A percentile compares a stretch with the other conserved stretches of the same genome.
Evolutionary conservation across 1,139 yeast species (phyloP).

Genomic region (Blastobotrys capitulatus): DNA sequence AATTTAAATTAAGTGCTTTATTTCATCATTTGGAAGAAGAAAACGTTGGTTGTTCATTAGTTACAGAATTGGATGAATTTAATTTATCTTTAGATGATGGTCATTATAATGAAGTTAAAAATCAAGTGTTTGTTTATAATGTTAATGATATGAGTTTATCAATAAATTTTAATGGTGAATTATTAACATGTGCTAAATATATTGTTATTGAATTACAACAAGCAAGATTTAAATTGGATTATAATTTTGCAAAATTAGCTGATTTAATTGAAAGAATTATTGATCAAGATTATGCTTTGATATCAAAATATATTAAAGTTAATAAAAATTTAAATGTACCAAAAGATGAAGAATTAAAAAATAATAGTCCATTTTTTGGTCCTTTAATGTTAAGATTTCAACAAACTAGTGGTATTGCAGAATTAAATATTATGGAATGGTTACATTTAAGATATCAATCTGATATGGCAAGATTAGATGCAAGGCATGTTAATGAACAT

Average conservation of each 20-base stretch:
- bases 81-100: not conserved
- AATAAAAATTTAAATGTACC: not conserved
- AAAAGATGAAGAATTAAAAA: not conserved
- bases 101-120: not conserved
- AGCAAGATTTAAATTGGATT: slow-evolving; percentile 5
- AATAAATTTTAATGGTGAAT: slow-evolving; percentile 6
- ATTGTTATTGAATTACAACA: not conserved
- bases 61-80: slow-evolving; percentile 2
- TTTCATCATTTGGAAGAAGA: slow-evolving; percentile 4
- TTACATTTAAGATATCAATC: slow-evolving; percentile 4
- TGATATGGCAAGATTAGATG: slow-evolving; percentile 1
- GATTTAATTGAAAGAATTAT: not conserved
- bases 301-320: not conserved
- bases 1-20: slow-evolving; percentile 3
- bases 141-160: slow-evolving; percentile 1
- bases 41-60: slow-evolving; percentile 1
- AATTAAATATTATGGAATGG: slow-evolving; percentile 5
- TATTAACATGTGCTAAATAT: slow-evolving; percentile 5
- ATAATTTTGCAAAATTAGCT: slow-evolving; percentile 6
- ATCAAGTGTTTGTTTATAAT: not conserved
- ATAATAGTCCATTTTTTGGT: slow-evolving; percentile 2
- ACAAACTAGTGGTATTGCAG: slow-evolving; percentile 3
- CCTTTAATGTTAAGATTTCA: slow-evolving; percentile 8
- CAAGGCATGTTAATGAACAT: slow-evolving; percentile 11
- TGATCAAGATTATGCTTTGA: not conserved